These are phyloP conservation scores for Cenococcum geophilum DNA, from an alignment of 495 filamentous ascomycete genomes.

Conservation along the genomic window DNA sequence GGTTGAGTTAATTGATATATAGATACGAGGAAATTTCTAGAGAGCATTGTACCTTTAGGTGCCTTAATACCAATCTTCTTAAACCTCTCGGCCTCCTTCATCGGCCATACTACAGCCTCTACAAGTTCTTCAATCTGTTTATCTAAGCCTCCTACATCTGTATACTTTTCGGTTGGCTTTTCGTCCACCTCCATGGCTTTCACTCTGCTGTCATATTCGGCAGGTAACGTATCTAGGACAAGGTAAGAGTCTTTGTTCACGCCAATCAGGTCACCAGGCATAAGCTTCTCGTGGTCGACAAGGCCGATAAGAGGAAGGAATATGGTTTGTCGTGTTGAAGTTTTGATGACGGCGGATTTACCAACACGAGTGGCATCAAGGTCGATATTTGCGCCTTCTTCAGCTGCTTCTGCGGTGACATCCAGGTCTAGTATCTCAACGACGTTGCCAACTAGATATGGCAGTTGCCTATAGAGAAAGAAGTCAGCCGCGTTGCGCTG, in stretches of 20 bases:
- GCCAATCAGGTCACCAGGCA: constrained; percentile 93
- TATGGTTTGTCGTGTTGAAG: constrained; percentile 97
- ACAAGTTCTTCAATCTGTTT: constrained; percentile 99
- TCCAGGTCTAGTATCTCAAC: constrained; percentile 96
- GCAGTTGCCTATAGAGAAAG: constrained; percentile 68
- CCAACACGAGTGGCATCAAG: constrained; percentile 93
- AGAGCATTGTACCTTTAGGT: constrained; percentile 71
- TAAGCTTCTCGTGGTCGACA: constrained; percentile 87
- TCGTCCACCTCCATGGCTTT: constrained; percentile 99
- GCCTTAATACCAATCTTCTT: constrained; percentile 99
- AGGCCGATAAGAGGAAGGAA: constrained; percentile 97
- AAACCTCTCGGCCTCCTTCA: constrained; percentile 98
- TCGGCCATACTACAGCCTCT: constrained; percentile 99
- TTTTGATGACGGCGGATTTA: constrained; percentile 99
- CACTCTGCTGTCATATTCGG: constrained; percentile 98
- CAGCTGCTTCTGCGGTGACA: constrained; percentile 88
- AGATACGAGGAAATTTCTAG: constrained; percentile 25
- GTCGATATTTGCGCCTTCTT: constrained; percentile 98
- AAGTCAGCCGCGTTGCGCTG: constrained; percentile 20
- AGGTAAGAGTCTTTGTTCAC: constrained; percentile 99
- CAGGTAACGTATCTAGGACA: constrained; percentile 93
- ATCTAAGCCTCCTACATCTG: constrained; percentile 92
- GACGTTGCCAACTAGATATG: constrained; percentile 96
- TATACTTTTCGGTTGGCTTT: constrained; percentile 99
- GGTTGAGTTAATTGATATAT: constrained; percentile 10